phyloP scores from a whole-genome alignment of 1,284 basidiomycete genomes.

The Schizophyllum commune region DNA sequence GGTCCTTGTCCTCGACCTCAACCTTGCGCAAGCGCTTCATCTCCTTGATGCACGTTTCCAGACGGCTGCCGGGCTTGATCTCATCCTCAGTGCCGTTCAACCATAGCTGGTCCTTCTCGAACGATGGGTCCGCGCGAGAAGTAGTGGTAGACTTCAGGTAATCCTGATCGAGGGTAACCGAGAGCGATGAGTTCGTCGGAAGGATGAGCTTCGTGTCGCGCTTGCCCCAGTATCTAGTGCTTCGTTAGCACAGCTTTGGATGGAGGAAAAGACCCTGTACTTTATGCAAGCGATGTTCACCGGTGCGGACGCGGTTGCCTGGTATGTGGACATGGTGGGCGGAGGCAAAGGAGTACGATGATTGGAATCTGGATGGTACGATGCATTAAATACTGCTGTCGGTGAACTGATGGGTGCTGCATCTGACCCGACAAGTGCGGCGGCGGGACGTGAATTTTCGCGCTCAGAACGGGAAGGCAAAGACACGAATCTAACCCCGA shows the following conservation, averaged over 20 bases:
- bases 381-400: neutral
- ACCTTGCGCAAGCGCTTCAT: conserved; percentile 72
- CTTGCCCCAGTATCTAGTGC: conserved; percentile 92
- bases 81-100: conserved; percentile 89
- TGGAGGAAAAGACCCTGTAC: conserved; percentile 34
- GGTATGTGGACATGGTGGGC: conserved; percentile 35
- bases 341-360: neutral
- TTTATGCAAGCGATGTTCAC: conserved; percentile 98
- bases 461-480: neutral
- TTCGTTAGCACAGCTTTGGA: conserved; percentile 8
- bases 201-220: conserved; percentile 92
- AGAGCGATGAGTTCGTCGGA: conserved; percentile 96
- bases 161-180: conserved; percentile 95
- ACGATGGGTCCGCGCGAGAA: conserved; percentile 76
- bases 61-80: conserved; percentile 76
- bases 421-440: neutral
- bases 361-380: neutral
- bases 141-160: conserved; percentile 93
- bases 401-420: neutral
- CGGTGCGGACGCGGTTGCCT: conserved; percentile 88
- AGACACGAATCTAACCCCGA: neutral
- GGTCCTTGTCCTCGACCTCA: conserved; percentile 64
- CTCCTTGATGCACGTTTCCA: conserved; percentile 84
- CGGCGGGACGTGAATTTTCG: neutral
- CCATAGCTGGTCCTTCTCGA: conserved; percentile 81